Percentiles rank a stretch among this genome's conserved stretches.
Evolutionary conservation across 106 monocot species (phyloP).

Genomic region (Alisma plantagoaquatica): DNA sequence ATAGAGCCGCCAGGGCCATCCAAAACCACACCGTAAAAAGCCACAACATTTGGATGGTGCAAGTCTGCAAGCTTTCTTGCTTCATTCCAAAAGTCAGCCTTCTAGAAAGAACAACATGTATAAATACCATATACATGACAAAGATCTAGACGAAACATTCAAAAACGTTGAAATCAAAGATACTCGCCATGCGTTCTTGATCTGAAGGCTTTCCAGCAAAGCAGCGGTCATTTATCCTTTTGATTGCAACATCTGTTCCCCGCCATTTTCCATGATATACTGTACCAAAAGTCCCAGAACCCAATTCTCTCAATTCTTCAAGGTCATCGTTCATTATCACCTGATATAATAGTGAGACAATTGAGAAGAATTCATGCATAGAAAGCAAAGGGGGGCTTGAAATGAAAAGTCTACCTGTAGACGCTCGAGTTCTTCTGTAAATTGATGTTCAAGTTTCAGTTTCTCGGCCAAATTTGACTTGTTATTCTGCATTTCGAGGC

Average conservation of each 20-base stretch:
- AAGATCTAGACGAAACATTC: no score
- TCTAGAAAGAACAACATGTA: no score
- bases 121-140: no score
- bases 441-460: not conserved
- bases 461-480: no score
- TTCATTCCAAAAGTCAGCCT: conserved; percentile 69
- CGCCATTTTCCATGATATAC: conserved; percentile 53
- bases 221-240: conserved; percentile 41
- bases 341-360: no score
- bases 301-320: conserved; percentile 39
- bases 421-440: not conserved
- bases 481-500: no score
- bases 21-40: conserved; percentile 57
- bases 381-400: not conserved
- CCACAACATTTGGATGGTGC: conserved; percentile 59
- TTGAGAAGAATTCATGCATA: not conserved
- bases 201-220: conserved; percentile 39
- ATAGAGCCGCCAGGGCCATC: conserved; percentile 47
- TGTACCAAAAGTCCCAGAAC: conserved; percentile 53
- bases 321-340: conserved; percentile 41
- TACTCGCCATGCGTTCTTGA: conserved; percentile 26
- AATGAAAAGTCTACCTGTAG: not conserved
- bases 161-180: no score
- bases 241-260: conserved; percentile 48
- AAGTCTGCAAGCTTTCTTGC: conserved; percentile 43